Evolutionary conservation across 73 alveolate species (phyloP), one percentile per base, ranked within the genome.

Genomic region (Halteria grandinella): DNA sequence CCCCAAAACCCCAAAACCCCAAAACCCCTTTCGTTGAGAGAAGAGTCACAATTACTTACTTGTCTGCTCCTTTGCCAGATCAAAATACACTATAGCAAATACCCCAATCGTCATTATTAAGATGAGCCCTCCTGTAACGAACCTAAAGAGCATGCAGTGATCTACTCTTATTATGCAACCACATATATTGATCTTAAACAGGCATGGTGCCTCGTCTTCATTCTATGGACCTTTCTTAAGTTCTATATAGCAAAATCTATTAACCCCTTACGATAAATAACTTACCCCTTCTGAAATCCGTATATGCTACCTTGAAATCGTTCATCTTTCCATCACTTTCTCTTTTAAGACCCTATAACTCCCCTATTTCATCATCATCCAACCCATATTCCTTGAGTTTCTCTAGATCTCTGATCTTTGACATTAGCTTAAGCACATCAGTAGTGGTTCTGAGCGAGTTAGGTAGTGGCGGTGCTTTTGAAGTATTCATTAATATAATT

Each of bases 281-380:
- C 6, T 48, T 6, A 7, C 6, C 21, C 11, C 21, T 48, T 8
- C 21, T 48, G 8, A 48, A 18, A 48, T 8, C 21, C 17, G n/a
- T 7, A 29, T 25, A 29, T 17, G 39, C 17, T 60, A 60, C 77
- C 10, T 60, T 60, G 34, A 14, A 60, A 5, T 15, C 27, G 21
- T 60, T 21, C 1, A 60, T 47, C 24, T 60, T 60, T 11, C 43
- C 59, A 15, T 60, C 40, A 7, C 77, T 28, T 60, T 60, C 77
- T n/a, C 2, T n/a, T 39, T 60, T 60, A 14, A 60, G 34, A 37
- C 27, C 43, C 21, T 60, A n/a, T 20, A 60, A 39, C 27, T 60
- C 77, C 37, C 77, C n/a, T 60, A 60, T 60, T 31, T 60, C 77
- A 24, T 60, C 77, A 60, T 60, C 77, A 39, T 60, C 77, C 77